Evolutionary conservation across 1,284 basidiomycete genomes (phyloP).

Genomic region (Anthracocystis setariae): DNA sequence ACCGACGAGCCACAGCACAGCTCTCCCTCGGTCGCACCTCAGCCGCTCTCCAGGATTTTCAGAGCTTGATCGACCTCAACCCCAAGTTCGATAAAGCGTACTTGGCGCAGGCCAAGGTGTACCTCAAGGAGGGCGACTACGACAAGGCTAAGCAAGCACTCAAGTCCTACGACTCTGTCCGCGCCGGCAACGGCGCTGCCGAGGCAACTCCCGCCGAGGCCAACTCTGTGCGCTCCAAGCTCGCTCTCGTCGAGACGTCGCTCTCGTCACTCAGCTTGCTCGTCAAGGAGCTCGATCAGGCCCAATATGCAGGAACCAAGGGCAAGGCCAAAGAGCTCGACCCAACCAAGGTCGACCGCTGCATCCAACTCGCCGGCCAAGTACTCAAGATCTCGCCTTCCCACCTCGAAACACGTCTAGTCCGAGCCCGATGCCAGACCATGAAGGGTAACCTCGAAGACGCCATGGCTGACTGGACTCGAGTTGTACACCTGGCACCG

Average conservation of each 20-base stretch:
- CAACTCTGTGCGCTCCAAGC: conserved; percentile 35
- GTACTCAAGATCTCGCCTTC: conserved; percentile 61
- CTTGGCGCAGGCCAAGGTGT: conserved; percentile 60
- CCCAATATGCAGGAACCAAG: conserved; percentile 35
- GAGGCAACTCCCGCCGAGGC: conserved; percentile 19
- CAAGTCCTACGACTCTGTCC: conserved; percentile 27
- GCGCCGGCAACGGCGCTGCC: conserved; percentile 25
- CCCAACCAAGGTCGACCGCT: conserved; percentile 50
- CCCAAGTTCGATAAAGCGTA: conserved; percentile 63
- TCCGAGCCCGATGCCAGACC: conserved; percentile 57
- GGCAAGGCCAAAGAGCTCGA: conserved; percentile 45
- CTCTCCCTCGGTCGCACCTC: conserved; percentile 63
- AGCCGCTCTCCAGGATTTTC: conserved; percentile 59
- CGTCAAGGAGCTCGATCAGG: conserved; percentile 53
- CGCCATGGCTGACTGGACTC: conserved; percentile 64
- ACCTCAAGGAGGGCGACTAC: conserved; percentile 61
- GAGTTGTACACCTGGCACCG: conserved; percentile 56
- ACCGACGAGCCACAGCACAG: conserved; percentile 63
- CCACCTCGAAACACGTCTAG: conserved; percentile 53
- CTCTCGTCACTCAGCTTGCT: conserved; percentile 49
- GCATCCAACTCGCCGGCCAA: conserved; percentile 50
- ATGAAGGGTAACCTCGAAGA: conserved; percentile 55
- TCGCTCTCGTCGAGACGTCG: conserved; percentile 23
- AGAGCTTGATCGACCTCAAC: conserved; percentile 55
- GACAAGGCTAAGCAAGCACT: conserved; percentile 49